Conservation (phyloP, 129 eudicot genomes). For the Chrysanthemum seticuspe region DNA sequence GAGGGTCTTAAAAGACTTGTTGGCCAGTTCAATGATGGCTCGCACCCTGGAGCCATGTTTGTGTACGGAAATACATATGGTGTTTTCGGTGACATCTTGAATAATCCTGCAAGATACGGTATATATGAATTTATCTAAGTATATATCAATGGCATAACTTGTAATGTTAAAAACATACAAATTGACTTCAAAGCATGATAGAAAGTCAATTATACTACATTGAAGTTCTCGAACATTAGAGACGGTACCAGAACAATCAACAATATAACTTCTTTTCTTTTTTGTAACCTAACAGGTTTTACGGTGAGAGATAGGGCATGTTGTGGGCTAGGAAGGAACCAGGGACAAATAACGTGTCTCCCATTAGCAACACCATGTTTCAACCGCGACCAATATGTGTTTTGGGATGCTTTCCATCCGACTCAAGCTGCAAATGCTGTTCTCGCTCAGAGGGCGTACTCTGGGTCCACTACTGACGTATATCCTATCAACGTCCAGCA, state of each 20-base stretch:
- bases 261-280: neutral
- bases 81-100: conserved; percentile 75
- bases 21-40: conserved; percentile 52
- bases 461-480: conserved; percentile 59
- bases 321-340: conserved; percentile 76
- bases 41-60: conserved; percentile 80
- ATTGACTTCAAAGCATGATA: neutral
- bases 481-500: conserved; percentile 74
- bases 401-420: conserved; percentile 98
- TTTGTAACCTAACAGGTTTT: conserved; percentile 46
- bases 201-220: neutral
- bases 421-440: conserved; percentile 76
- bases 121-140: neutral
- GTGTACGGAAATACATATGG: conserved; percentile 75
- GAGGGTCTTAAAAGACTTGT: conserved; percentile 68
- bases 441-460: conserved; percentile 72
- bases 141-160: neutral
- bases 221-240: too few relatives aligned
- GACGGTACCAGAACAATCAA: too few relatives aligned
- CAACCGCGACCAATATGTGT: conserved; percentile 62
- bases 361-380: conserved; percentile 57
- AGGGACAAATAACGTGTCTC: conserved; percentile 76
- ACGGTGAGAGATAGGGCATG: conserved; percentile 63
- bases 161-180: neutral
- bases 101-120: conserved; percentile 71